Conservation (phyloP, 306 rosid species). For the Citrullus colocynthis region DNA sequence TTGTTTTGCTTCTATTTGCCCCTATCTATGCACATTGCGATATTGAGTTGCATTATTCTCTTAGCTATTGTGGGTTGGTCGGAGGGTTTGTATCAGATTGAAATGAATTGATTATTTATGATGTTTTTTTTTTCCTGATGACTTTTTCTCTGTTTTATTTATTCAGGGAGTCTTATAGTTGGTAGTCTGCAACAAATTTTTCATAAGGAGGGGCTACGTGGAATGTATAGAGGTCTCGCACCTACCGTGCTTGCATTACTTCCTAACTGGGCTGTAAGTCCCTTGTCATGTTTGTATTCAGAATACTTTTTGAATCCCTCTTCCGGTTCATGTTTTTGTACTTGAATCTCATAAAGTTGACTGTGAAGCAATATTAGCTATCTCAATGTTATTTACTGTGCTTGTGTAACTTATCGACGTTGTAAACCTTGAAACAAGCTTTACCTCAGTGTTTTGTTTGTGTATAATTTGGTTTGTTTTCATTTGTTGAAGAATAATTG, state of each 20-base stretch:
- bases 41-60: not conserved
- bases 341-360: not conserved
- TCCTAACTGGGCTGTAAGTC: slow-evolving; percentile 92
- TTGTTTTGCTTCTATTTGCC: not conserved
- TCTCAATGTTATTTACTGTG: not conserved
- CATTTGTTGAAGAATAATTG: not conserved
- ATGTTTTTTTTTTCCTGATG: not conserved
- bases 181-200: slow-evolving; percentile 63
- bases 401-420: not conserved
- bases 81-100: not conserved
- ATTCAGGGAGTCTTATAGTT: slow-evolving; percentile 59
- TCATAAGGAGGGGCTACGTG: slow-evolving; percentile 76
- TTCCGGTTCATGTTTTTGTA: not conserved
- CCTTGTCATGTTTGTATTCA: not conserved
- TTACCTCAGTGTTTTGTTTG: not conserved
- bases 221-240: slow-evolving; percentile 83
- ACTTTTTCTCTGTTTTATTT: not conserved
- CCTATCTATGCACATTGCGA: not conserved
- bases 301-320: not conserved
- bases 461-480: not conserved
- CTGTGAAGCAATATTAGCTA: not conserved
- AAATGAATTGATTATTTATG: not conserved
- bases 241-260: slow-evolving; percentile 80
- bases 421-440: not conserved
- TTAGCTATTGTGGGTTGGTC: not conserved